Conservation (phyloP, 257 asterid species). For the Schizonepeta tenuifolia region DNA sequence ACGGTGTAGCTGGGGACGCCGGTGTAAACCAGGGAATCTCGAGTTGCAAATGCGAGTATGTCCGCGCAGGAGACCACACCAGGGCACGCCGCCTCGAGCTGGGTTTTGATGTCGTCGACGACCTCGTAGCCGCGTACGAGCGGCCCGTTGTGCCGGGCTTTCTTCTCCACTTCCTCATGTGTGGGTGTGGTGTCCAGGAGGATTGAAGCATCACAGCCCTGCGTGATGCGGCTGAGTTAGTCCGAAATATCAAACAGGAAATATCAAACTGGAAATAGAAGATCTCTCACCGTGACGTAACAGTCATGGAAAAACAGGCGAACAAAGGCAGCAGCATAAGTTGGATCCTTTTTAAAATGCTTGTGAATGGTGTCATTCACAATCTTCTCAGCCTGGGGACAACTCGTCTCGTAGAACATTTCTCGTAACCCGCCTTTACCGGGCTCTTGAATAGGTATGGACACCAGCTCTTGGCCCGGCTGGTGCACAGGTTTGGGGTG, state of each 20-base stretch:
- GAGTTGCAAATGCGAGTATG: constrained; percentile 50
- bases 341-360: constrained; percentile 43
- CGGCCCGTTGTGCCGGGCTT: constrained; percentile 45
- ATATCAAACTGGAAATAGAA: no score
- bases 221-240: neutral
- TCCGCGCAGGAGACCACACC: constrained; percentile 74
- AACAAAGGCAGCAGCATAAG: constrained; percentile 50
- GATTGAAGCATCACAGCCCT: constrained; percentile 81
- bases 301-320: constrained; percentile 73
- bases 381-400: constrained; percentile 62
- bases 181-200: constrained; percentile 57
- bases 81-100: constrained; percentile 58
- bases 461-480: neutral
- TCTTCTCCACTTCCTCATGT: constrained; percentile 56
- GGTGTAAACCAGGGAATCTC: constrained; percentile 55
- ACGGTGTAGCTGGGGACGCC: constrained; percentile 51
- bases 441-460: neutral
- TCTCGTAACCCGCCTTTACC: constrained; percentile 11
- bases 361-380: constrained; percentile 40
- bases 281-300: constrained; percentile 50
- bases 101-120: constrained; percentile 50
- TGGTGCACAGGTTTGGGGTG: neutral
- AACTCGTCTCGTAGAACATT: constrained; percentile 50
- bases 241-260: no score
- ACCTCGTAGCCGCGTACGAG: constrained; percentile 48